Evolutionary conservation across 2,329 filamentous ascomycete species (phyloP).

Genomic region (Cercospora sp.): DNA sequence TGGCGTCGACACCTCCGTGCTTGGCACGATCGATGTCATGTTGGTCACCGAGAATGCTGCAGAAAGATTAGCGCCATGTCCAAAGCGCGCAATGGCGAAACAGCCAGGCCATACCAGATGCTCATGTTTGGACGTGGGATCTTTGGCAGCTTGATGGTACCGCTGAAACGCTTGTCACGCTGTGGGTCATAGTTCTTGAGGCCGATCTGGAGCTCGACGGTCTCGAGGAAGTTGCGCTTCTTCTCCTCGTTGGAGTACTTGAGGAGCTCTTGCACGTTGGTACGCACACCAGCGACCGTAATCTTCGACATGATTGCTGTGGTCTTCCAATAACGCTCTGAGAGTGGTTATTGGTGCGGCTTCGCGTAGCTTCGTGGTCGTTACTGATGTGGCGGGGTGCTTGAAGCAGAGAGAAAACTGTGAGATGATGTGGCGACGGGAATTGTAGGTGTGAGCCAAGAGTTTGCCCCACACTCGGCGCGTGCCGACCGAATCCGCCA

Average conservation of each 20-base stretch:
- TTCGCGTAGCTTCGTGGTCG: conserved; percentile 36
- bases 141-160: conserved; percentile 92
- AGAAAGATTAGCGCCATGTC: conserved; percentile 33
- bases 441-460: conserved; percentile 16
- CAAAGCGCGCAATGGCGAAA: background rate
- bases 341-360: conserved; percentile 39
- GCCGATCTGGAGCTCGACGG: conserved; percentile 78
- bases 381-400: conserved; percentile 15
- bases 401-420: conserved; percentile 18
- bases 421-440: conserved; percentile 14
- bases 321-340: conserved; percentile 52
- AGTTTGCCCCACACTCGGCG: background rate
- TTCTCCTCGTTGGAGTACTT: conserved; percentile 68
- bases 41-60: conserved; percentile 81
- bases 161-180: conserved; percentile 99
- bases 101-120: conserved; percentile 63
- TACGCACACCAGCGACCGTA: conserved; percentile 88
- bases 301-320: conserved; percentile 72
- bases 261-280: conserved; percentile 89
- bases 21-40: conserved; percentile 99
- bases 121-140: conserved; percentile 89
- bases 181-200: conserved; percentile 97
- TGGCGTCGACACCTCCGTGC: conserved; percentile 97
- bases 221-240: conserved; percentile 48
- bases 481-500: background rate